These are phyloP conservation scores for Pichia heedii DNA, from an alignment of 805 yeast genomes.

Conservation along the genomic window DNA sequence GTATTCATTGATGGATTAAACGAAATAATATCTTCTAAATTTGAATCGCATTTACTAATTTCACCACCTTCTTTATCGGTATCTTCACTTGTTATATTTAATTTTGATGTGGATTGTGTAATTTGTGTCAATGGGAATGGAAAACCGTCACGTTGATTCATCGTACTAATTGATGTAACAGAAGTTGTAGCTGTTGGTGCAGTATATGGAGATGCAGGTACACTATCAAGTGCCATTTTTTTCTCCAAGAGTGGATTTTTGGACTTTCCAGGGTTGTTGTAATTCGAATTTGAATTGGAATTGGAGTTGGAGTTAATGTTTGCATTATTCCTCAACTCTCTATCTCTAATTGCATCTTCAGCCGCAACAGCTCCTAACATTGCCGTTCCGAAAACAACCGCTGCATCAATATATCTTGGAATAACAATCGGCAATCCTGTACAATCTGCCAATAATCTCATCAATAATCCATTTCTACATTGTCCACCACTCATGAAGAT, in stretches of 20 bases:
- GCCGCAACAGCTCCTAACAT: constrained; percentile 92
- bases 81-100: neutral
- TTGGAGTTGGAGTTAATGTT: too few species aligned
- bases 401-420: constrained; percentile 93
- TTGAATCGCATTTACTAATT: constrained; percentile 29
- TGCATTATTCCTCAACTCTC: neutral
- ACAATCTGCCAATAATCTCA: constrained; percentile 86
- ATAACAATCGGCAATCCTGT: constrained; percentile 87
- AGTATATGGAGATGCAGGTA: constrained; percentile 60
- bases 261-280: too few species aligned
- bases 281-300: too few species aligned
- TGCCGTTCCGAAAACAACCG: constrained; percentile 95
- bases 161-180: constrained; percentile 45
- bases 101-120: constrained; percentile 20
- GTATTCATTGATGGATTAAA: constrained; percentile 52
- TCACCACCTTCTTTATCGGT: constrained; percentile 22
- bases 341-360: constrained; percentile 39
- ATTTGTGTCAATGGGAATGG: constrained; percentile 43
- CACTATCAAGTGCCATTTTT: constrained; percentile 5
- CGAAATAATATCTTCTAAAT: constrained; percentile 37
- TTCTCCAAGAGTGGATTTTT: constrained; percentile 13
- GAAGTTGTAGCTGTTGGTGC: constrained; percentile 76
- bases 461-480: constrained; percentile 82
- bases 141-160: constrained; percentile 34
- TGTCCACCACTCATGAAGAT: constrained; percentile 96